phyloP scores from a whole-genome alignment of 2,329 filamentous ascomycete genomes.

The Colletotrichum higginsianum region DNA sequence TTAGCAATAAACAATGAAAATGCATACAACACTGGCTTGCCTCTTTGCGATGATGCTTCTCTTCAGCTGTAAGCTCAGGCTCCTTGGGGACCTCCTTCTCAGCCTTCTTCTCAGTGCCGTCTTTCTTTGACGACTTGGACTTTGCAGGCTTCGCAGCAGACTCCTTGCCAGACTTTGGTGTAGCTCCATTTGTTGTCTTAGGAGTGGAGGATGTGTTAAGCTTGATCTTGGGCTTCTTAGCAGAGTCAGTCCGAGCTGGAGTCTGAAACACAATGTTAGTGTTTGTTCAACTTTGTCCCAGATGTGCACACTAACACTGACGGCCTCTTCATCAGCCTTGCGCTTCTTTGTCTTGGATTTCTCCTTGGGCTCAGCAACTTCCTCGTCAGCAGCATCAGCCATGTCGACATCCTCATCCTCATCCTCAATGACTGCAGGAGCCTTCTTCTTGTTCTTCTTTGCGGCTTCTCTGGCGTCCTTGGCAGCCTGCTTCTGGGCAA shows the following conservation, averaged over 20 bases:
- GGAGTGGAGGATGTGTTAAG: conserved; percentile 76
- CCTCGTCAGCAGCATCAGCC: conserved; percentile 71
- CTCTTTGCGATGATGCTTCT: conserved; percentile 72
- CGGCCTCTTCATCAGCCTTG: conserved; percentile 86
- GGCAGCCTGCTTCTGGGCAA: conserved; percentile 70
- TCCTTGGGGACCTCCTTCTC: conserved; percentile 68
- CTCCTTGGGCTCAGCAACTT: conserved; percentile 74
- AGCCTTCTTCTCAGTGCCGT: conserved; percentile 70
- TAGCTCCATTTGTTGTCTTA: conserved; percentile 76
- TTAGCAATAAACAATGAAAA: conserved; percentile 51
- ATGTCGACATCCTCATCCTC: conserved; percentile 74
- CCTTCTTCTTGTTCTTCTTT: conserved; percentile 64
- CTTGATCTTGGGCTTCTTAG: conserved; percentile 79
- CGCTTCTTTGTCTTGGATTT: conserved; percentile 84
- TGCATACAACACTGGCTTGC: conserved; percentile 53
- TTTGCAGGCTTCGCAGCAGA: conserved; percentile 67
- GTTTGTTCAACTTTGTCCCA: neutral
- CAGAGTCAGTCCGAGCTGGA: conserved; percentile 72
- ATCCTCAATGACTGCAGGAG: conserved; percentile 65
- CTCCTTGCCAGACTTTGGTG: conserved; percentile 70
- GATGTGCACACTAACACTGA: conserved; percentile 56
- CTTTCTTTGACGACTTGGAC: conserved; percentile 69
- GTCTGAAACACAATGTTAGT: conserved; percentile 55
- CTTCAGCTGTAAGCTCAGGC: conserved; percentile 70
- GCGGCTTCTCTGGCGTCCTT: conserved; percentile 63